A percentile compares a stretch with the other conserved stretches of the same genome.
phyloP scores from a whole-genome alignment of 2,329 filamentous ascomycete species.

The Colletotrichum echinochloae region DNA sequence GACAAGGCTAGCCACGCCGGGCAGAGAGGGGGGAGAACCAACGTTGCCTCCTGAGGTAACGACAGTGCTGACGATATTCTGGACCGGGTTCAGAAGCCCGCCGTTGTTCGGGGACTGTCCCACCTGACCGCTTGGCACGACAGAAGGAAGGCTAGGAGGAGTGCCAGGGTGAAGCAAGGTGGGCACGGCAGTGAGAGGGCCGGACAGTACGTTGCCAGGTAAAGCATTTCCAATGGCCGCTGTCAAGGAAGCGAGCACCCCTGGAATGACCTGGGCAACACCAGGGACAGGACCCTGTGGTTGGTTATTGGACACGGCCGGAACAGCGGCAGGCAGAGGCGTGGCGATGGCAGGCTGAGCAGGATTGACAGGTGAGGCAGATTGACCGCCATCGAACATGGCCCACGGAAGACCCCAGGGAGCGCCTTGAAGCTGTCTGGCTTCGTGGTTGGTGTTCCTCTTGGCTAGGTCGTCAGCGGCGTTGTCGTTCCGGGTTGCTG shows the following conservation, averaged over 20 bases:
- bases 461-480: neutral
- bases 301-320: neutral
- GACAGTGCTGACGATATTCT: conserved; percentile 1
- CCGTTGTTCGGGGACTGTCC: neutral
- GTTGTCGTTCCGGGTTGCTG: neutral
- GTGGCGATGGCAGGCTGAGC: conserved; percentile 17
- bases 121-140: neutral
- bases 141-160: neutral
- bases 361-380: neutral
- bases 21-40: neutral
- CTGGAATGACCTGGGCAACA: neutral
- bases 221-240: neutral
- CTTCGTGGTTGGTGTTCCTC: neutral
- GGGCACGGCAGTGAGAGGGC: neutral
- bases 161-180: neutral
- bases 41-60: neutral
- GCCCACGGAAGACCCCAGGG: conserved; percentile 12
- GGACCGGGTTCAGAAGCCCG: neutral
- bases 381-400: conserved; percentile 20
- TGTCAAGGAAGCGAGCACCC: conserved; percentile 1
- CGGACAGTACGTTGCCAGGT: neutral
- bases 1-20: neutral
- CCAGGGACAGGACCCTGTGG: conserved; percentile 12
- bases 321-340: conserved; percentile 12
- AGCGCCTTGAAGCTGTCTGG: conserved; percentile 30